phyloP scores from a whole-genome alignment of 805 yeast species.

The Kazachstania psychrophila region DNA sequence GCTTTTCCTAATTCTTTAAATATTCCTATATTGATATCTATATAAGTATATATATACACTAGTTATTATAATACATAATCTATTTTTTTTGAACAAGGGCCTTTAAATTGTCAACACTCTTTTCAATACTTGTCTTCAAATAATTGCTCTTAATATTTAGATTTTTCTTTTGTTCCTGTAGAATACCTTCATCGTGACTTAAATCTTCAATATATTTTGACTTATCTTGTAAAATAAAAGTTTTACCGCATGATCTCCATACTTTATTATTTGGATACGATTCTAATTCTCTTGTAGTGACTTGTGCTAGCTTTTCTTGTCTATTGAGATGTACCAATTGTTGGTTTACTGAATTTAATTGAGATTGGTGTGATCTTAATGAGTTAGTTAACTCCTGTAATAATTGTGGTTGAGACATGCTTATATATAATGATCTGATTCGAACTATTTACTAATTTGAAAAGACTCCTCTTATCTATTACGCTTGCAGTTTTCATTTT shows the following conservation, averaged over 20 bases:
- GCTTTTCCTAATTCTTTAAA: no score
- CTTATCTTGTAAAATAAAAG: slow-evolving; percentile 40
- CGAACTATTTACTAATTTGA: no score
- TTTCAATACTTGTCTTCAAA: slow-evolving; percentile 67
- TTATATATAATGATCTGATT: no score
- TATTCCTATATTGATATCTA: no score
- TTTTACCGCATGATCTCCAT: slow-evolving; percentile 82
- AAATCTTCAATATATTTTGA: slow-evolving; percentile 42
- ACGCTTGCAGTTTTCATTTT: no score
- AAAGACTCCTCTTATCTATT: no score
- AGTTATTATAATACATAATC: not conserved
- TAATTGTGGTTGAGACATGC: not conserved
- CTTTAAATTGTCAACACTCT: slow-evolving; percentile 56
- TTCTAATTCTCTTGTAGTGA: slow-evolving; percentile 49
- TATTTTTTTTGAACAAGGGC: slow-evolving; percentile 28
- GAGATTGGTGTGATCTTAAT: slow-evolving; percentile 23
- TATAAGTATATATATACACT: no score
- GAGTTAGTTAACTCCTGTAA: slow-evolving; percentile 19
- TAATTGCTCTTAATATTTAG: slow-evolving; percentile 62
- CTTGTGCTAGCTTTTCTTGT: slow-evolving; percentile 39
- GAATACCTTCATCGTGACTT: slow-evolving; percentile 41
- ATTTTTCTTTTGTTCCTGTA: slow-evolving; percentile 50
- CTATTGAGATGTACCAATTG: slow-evolving; percentile 25
- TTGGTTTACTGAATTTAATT: slow-evolving; percentile 23
- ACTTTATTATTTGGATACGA: slow-evolving; percentile 44